phyloP scores from a whole-genome alignment of 495 filamentous ascomycete species.

The Penicillium flavigenum region DNA sequence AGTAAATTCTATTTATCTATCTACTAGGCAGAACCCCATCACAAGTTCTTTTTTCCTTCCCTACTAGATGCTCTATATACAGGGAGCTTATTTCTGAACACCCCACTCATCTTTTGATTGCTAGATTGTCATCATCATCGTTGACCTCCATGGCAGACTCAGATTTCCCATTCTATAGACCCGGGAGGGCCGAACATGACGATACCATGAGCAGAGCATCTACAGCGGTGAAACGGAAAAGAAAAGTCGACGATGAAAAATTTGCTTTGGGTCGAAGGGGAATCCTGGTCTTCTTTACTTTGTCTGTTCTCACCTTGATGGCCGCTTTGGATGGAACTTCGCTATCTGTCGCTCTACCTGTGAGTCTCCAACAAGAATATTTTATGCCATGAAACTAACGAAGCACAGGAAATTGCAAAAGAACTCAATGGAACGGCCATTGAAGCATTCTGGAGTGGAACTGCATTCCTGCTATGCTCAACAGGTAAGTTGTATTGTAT shows the following conservation, averaged over 20 bases:
- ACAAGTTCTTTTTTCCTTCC: neutral
- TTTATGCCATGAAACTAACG: neutral
- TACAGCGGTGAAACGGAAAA: conserved; percentile 1
- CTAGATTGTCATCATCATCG: neutral
- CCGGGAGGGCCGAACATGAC: conserved; percentile 8
- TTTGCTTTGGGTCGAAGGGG: conserved; percentile 31
- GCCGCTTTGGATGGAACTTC: conserved; percentile 74
- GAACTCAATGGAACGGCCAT: conserved; percentile 53
- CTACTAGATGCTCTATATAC: neutral
- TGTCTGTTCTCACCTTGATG: conserved; percentile 63
- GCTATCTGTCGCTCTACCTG: conserved; percentile 69
- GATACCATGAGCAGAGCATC: conserved; percentile 13
- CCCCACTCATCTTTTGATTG: neutral
- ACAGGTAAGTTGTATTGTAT: conserved; percentile 25
- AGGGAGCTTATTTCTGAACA: too few relatives aligned
- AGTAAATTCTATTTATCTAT: conserved; percentile 3
- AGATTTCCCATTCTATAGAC: conserved; percentile 14
- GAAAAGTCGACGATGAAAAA: conserved; percentile 11
- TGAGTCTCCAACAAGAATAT: conserved; percentile 26
- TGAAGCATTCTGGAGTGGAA: conserved; percentile 60
- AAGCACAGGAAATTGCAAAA: conserved; percentile 32
- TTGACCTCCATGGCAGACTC: conserved; percentile 8
- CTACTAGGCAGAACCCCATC: neutral
- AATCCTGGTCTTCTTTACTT: conserved; percentile 40
- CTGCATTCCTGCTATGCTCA: conserved; percentile 52